phyloP scores from a whole-genome alignment of 169 alveolate species.

The Theileria annulata region DNA sequence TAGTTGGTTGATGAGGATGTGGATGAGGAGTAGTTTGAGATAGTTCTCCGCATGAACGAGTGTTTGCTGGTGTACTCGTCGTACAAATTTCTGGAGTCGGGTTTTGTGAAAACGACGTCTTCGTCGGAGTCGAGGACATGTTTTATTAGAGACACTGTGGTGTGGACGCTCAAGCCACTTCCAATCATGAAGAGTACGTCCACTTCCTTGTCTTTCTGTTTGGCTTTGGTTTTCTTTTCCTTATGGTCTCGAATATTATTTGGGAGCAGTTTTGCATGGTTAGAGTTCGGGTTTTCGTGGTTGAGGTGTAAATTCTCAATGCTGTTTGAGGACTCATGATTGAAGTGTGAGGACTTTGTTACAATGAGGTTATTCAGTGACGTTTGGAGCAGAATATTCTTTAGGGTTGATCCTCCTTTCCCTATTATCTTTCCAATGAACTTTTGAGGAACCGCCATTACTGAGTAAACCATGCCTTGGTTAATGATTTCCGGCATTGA shows the following conservation, averaged over 20 bases:
- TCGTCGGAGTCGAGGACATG: constrained; percentile 24
- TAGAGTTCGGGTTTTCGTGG: not conserved
- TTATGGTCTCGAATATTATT: not conserved
- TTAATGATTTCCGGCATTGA: not conserved
- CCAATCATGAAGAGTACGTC: constrained; percentile 9
- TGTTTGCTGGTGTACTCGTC: constrained; percentile 31
- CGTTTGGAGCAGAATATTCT: constrained; percentile 29
- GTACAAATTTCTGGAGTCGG: not conserved
- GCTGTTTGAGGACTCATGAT: not conserved
- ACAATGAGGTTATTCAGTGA: constrained; percentile 47
- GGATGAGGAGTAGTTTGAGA: not conserved
- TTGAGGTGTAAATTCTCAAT: not conserved
- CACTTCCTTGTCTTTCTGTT: constrained; percentile 11
- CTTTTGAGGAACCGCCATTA: constrained; percentile 35
- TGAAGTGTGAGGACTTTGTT: not conserved
- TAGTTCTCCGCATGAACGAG: constrained; percentile 26
- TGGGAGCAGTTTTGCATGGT: not conserved
- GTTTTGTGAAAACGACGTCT: not conserved
- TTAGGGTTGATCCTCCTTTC: constrained; percentile 57
- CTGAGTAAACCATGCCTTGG: constrained; percentile 11
- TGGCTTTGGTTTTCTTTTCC: not conserved
- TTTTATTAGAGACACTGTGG: not conserved
- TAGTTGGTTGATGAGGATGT: not conserved
- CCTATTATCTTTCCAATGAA: constrained; percentile 55
- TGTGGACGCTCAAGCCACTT: not conserved